Evolutionary conservation across 2,329 filamentous ascomycete genomes (phyloP).

Genomic region (Colletotrichum abscissum): DNA sequence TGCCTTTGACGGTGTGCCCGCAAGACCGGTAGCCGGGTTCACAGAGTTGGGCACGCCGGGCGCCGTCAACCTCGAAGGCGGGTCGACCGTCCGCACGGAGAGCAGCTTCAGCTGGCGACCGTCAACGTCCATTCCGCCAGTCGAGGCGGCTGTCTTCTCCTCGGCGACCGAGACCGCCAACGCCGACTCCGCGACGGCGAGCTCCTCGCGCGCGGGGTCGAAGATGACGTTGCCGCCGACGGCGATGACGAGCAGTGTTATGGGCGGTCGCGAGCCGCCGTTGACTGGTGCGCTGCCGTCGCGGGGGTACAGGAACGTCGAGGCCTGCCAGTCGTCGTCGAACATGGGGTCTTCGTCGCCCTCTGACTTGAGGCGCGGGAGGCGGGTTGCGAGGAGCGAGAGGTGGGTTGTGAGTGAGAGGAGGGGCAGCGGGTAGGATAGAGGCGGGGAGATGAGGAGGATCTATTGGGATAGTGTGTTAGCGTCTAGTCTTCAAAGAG

Average conservation of each 20-base stretch:
- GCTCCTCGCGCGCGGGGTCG: conserved; percentile 90
- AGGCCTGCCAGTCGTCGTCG: conserved; percentile 95
- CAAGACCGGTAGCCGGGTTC: conserved; percentile 64
- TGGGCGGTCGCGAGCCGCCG: conserved; percentile 71
- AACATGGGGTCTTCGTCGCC: conserved; percentile 97
- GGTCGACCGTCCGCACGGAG: conserved; percentile 79
- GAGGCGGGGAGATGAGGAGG: conserved; percentile 89
- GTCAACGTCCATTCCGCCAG: conserved; percentile 55
- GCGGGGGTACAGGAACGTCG: conserved; percentile 79
- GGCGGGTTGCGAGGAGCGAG: conserved; percentile 86
- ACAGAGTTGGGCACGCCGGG: conserved; percentile 75
- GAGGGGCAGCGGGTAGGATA: conserved; percentile 92
- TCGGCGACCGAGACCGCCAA: conserved; percentile 84
- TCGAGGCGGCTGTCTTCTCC: conserved; percentile 39
- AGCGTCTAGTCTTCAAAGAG: not conserved
- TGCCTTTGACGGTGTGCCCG: conserved; percentile 45
- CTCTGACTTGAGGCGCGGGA: conserved; percentile 88
- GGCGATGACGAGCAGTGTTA: conserved; percentile 90
- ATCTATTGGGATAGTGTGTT: conserved; percentile 65
- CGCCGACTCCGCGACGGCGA: conserved; percentile 91
- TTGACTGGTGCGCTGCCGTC: conserved; percentile 42
- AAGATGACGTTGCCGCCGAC: conserved; percentile 92
- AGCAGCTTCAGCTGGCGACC: conserved; percentile 67
- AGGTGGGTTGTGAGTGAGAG: conserved; percentile 94
- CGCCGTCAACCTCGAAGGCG: conserved; percentile 78